Conservation (phyloP, 768 basidiomycete genomes). For the Tricholoma sp. region DNA sequence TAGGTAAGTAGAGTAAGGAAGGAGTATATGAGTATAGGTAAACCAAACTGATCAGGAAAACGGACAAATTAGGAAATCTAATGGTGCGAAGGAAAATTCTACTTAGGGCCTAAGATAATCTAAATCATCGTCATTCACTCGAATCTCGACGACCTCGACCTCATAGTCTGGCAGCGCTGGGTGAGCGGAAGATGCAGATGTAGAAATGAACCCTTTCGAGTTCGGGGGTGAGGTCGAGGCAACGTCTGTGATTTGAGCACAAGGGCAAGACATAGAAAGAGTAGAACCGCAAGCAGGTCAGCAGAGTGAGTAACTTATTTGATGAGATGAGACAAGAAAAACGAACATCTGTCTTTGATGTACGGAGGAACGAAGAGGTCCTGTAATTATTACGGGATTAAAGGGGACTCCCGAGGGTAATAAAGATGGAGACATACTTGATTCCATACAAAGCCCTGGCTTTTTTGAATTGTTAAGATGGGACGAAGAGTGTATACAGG, state of each 20-base stretch:
- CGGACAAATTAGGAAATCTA: background rate
- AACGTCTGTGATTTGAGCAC: conserved; percentile 46
- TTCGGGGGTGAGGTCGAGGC: conserved; percentile 81
- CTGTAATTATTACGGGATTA: conserved; percentile 27
- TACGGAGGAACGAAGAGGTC: conserved; percentile 86
- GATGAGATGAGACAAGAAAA: conserved; percentile 15
- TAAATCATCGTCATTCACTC: conserved; percentile 74
- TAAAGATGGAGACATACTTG: conserved; percentile 48
- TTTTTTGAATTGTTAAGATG: conserved; percentile 81
- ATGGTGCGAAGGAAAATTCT: background rate
- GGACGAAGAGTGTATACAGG: conserved; percentile 65
- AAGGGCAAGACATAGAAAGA: conserved; percentile 3
- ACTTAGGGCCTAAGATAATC: conserved; percentile 66
- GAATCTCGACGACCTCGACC: conserved; percentile 84
- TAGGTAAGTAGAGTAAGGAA: background rate
- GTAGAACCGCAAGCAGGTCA: conserved; percentile 10
- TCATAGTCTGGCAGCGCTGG: conserved; percentile 71
- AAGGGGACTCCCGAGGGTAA: background rate
- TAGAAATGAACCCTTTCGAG: conserved; percentile 58
- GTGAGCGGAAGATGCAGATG: conserved; percentile 63
- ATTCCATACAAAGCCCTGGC: conserved; percentile 90
- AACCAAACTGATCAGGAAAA: background rate
- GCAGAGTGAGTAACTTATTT: conserved; percentile 12
- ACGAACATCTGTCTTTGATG: conserved; percentile 87
- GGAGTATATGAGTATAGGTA: background rate